A percentile compares a stretch with the other conserved stretches of the same genome.
These are phyloP conservation scores for Asterophora parasitica DNA, from an alignment of 768 basidiomycete species.

Conservation along the genomic window DNA sequence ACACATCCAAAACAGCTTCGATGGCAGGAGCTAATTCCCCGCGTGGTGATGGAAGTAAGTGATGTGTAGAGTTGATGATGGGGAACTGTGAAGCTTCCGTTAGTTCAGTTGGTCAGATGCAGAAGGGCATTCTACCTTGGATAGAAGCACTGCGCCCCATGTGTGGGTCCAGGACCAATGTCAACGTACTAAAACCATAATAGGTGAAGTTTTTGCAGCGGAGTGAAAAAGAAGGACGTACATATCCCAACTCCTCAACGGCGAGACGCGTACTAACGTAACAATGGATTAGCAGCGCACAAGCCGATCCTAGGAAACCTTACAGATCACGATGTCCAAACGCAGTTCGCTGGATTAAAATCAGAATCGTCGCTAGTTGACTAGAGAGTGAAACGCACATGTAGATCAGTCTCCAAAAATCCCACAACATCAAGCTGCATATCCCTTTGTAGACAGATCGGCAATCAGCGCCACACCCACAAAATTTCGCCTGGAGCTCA, in stretches of 20 bases:
- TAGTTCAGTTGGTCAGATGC: no score
- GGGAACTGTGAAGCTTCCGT: slow-evolving; percentile 54
- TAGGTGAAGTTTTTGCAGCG: not conserved
- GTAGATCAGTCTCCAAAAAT: slow-evolving; percentile 79
- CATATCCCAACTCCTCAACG: slow-evolving; percentile 77
- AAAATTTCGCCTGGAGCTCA: slow-evolving; percentile 14
- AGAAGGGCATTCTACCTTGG: slow-evolving; percentile 46
- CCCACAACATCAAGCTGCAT: slow-evolving; percentile 86
- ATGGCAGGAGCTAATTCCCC: slow-evolving; percentile 90
- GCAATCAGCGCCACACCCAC: not conserved
- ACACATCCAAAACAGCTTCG: slow-evolving; percentile 76
- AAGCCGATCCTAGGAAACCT: slow-evolving; percentile 3
- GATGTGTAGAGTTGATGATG: slow-evolving; percentile 81
- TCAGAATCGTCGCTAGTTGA: not conserved
- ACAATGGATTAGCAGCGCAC: not conserved
- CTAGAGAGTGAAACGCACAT: slow-evolving; percentile 43
- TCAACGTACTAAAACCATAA: slow-evolving; percentile 65
- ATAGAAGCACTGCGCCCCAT: slow-evolving; percentile 81
- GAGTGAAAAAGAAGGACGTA: slow-evolving; percentile 32
- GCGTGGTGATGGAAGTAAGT: slow-evolving; percentile 79
- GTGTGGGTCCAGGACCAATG: slow-evolving; percentile 86
- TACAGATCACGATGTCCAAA: slow-evolving; percentile 87
- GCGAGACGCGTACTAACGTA: slow-evolving; percentile 64
- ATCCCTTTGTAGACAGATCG: slow-evolving; percentile 39
- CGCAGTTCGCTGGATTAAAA: slow-evolving; percentile 28